phyloP scores from a whole-genome alignment of 2,329 filamentous ascomycete genomes.

The Trichophyton simii region DNA sequence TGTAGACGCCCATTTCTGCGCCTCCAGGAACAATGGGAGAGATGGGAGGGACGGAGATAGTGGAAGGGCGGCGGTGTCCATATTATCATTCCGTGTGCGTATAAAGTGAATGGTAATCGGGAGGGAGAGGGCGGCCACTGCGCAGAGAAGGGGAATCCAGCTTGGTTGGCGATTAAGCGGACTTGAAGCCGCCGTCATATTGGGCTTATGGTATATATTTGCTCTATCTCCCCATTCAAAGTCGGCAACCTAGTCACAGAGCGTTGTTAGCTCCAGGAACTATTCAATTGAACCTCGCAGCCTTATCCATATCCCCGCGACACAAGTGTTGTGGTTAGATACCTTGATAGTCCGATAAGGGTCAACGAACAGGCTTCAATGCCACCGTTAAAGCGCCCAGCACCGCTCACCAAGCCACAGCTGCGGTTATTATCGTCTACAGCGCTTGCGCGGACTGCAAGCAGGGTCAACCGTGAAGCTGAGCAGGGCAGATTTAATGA shows the following conservation, averaged over 20 bases:
- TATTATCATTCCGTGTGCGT: neutral
- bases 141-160: constrained; percentile 2
- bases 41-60: constrained; percentile 21
- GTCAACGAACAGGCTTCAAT: neutral
- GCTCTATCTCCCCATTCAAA: neutral
- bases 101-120: constrained; percentile 2
- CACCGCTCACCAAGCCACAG: neutral
- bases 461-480: neutral
- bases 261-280: neutral
- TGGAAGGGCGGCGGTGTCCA: constrained; percentile 10
- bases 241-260: neutral
- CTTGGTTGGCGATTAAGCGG: neutral
- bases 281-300: neutral
- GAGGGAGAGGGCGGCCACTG: constrained; percentile 1
- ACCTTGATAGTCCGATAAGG: neutral
- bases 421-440: neutral
- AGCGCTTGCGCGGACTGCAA: neutral
- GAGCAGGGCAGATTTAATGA: neutral
- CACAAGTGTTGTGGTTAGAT: too few relatives aligned
- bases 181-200: neutral
- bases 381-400: neutral
- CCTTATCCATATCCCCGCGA: neutral
- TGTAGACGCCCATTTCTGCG: constrained; percentile 23
- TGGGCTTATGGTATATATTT: neutral
- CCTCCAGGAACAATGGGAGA: constrained; percentile 29